Conservation (phyloP, 2,329 filamentous ascomycete species). For the Hirsutella thompsonii region DNA sequence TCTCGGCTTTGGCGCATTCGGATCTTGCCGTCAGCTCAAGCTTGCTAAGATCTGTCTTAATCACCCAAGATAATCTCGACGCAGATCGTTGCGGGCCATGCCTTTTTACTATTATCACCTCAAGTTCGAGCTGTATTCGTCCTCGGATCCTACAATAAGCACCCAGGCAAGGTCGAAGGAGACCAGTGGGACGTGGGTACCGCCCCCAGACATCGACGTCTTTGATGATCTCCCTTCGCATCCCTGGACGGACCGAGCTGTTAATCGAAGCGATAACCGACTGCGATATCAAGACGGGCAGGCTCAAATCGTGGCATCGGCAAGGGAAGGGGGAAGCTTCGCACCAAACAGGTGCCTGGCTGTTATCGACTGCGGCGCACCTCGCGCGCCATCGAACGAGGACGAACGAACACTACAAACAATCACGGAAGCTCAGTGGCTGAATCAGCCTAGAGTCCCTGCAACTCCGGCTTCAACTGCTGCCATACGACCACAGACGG, state of each 20-base stretch:
- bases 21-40: background rate
- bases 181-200: constrained; percentile 33
- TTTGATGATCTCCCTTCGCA: constrained; percentile 44
- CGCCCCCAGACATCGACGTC: constrained; percentile 32
- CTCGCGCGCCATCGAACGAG: constrained; percentile 18
- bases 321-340: background rate
- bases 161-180: constrained; percentile 4
- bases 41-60: background rate
- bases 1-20: background rate
- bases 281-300: background rate
- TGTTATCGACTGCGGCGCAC: constrained; percentile 38
- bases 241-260: constrained; percentile 15
- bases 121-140: constrained; percentile 52
- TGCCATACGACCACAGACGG: constrained; percentile 33
- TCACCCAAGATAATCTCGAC: background rate
- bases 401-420: constrained; percentile 22
- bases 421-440: constrained; percentile 26
- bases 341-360: constrained; percentile 8
- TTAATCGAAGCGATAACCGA: constrained; percentile 2
- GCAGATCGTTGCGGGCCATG: constrained; percentile 24
- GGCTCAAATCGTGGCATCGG: background rate
- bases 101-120: constrained; percentile 52
- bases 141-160: constrained; percentile 20
- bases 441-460: constrained; percentile 25
- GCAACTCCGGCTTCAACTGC: constrained; percentile 28